Percentiles rank a stretch among this genome's conserved stretches.
Conservation (phyloP, 257 asterid species). For the Handroanthus guayacan region DNA sequence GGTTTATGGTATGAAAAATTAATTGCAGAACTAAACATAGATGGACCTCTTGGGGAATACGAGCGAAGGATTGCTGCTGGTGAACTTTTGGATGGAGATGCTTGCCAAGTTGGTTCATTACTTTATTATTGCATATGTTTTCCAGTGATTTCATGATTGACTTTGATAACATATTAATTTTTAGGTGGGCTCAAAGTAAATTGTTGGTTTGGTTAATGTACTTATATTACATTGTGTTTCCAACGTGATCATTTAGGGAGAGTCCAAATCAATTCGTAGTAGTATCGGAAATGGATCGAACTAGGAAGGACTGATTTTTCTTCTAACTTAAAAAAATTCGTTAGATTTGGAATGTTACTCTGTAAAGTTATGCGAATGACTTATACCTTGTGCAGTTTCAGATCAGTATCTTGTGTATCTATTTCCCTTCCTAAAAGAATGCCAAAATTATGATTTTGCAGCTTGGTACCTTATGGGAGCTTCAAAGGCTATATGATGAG, state of each 20-base stretch:
- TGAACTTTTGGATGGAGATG: conserved; percentile 74
- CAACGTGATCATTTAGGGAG: neutral
- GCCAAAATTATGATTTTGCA: conserved; percentile 44
- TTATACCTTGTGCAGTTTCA: neutral
- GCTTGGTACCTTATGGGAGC: conserved; percentile 86
- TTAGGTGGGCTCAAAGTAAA: conserved; percentile 11
- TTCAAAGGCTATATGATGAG: conserved; percentile 86
- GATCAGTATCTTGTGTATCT: neutral
- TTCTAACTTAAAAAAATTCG: neutral
- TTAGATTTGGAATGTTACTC: neutral
- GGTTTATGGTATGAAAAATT: conserved; percentile 28
- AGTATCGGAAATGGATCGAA: neutral
- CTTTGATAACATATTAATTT: neutral
- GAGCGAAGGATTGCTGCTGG: conserved; percentile 73
- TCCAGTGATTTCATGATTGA: neutral
- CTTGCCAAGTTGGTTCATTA: conserved; percentile 55
- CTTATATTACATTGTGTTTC: neutral
- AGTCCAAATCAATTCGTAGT: neutral
- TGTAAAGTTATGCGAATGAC: neutral
- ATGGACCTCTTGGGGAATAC: conserved; percentile 76
- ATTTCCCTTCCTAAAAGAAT: neutral
- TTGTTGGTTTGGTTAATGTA: neutral
- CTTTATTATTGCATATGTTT: neutral
- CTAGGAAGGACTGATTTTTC: neutral
- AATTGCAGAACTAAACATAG: conserved; percentile 44